A percentile compares a stretch with the other conserved stretches of the same genome.
These are phyloP conservation scores for Panaeolus papilionaceus DNA, from an alignment of 768 basidiomycete genomes.

Conservation along the genomic window DNA sequence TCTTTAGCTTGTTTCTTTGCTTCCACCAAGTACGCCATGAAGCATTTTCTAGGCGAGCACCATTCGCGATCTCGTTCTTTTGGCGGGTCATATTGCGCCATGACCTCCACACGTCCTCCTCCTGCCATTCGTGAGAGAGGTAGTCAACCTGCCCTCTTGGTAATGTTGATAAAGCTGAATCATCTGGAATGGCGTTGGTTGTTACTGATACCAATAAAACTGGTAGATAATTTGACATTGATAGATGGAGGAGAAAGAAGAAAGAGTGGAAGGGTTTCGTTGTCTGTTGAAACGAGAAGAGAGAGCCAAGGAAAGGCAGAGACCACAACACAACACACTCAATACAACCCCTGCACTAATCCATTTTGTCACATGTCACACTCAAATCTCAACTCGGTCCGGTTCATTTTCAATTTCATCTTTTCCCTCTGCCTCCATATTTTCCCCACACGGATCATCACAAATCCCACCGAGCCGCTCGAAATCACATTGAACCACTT, in stretches of 20 bases:
- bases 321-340: neutral
- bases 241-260: neutral
- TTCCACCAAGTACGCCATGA: conserved; percentile 99
- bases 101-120: conserved; percentile 98
- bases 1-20: conserved; percentile 95
- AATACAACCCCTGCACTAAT: neutral
- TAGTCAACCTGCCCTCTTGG: conserved; percentile 98
- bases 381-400: conserved; percentile 3
- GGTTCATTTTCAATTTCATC: neutral
- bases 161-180: conserved; percentile 80
- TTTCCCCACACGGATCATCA: conserved; percentile 13
- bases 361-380: neutral
- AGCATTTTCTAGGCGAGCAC: conserved; percentile 94
- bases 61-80: conserved; percentile 98
- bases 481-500: conserved; percentile 9
- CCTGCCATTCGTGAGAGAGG: conserved; percentile 95
- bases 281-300: conserved; percentile 13
- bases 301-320: neutral
- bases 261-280: conserved; percentile 6
- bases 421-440: neutral
- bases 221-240: conserved; percentile 74
- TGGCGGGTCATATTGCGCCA: conserved; percentile 98
- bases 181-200: conserved; percentile 69
- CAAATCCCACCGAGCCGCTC: conserved; percentile 7
- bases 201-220: conserved; percentile 70